Percentiles rank a stretch among this genome's conserved stretches.
Conservation (phyloP, 805 yeast species). For the Yueomyces sinensis region DNA sequence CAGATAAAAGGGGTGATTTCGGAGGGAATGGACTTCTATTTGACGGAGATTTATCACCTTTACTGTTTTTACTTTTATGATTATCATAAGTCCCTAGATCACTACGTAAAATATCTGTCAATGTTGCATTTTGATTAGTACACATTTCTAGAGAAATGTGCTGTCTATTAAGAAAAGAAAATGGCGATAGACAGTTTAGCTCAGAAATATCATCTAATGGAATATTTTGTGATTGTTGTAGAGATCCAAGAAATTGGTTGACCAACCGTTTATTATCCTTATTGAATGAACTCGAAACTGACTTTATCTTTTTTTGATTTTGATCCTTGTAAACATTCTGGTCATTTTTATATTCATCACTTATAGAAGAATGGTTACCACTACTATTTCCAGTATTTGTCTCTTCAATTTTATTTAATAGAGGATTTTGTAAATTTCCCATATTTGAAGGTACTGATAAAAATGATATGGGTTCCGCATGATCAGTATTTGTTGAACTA, state of each 20-base stretch:
- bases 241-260: conserved; percentile 15
- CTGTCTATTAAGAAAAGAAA: not conserved
- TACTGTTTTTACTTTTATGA: not conserved
- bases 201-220: not conserved
- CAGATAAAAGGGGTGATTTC: not conserved
- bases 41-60: not conserved
- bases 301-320: not conserved
- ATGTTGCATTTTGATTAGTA: not conserved
- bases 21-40: not conserved
- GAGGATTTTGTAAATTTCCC: too few relatives aligned
- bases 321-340: not conserved
- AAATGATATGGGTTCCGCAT: too few relatives aligned
- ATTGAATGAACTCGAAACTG: conserved; percentile 3
- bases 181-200: too few relatives aligned
- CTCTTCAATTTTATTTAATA: not conserved
- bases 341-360: not conserved
- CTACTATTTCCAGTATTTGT: not conserved
- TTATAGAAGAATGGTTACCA: not conserved
- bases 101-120: not conserved
- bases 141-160: not conserved
- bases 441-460: too few relatives aligned
- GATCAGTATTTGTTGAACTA: too few relatives aligned
- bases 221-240: not conserved
- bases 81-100: not conserved
- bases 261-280: conserved; percentile 17